These are phyloP conservation scores for Ophiocordyceps polyrhachis-furcata DNA, from an alignment of 2,329 filamentous ascomycete genomes.

Conservation along the genomic window DNA sequence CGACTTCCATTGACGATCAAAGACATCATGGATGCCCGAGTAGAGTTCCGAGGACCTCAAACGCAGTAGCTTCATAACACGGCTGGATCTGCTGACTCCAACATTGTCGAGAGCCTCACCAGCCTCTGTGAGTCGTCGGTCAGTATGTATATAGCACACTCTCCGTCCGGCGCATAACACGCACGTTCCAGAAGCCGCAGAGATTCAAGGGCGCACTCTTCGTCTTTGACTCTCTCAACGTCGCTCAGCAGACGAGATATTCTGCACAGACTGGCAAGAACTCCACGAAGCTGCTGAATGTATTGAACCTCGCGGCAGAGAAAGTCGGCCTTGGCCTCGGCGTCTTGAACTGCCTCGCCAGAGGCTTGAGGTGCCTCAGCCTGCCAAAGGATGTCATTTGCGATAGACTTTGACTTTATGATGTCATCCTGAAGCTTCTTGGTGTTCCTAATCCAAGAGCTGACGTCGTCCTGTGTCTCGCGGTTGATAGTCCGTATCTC, in stretches of 20 bases:
- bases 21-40: slow-evolving; percentile 42
- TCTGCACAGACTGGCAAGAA: slow-evolving; percentile 30
- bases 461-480: slow-evolving; percentile 60
- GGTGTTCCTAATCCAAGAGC: slow-evolving; percentile 71
- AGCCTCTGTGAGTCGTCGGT: slow-evolving; percentile 22
- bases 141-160: not conserved
- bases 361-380: slow-evolving; percentile 44
- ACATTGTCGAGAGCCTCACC: slow-evolving; percentile 40
- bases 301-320: slow-evolving; percentile 39
- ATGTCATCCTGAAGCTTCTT: slow-evolving; percentile 76
- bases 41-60: slow-evolving; percentile 47
- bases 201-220: slow-evolving; percentile 36
- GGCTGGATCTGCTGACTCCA: slow-evolving; percentile 39
- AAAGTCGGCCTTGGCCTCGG: slow-evolving; percentile 36
- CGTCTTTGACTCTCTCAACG: slow-evolving; percentile 37
- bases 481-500: slow-evolving; percentile 62
- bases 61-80: slow-evolving; percentile 46
- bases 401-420: slow-evolving; percentile 57
- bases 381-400: slow-evolving; percentile 62
- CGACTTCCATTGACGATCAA: slow-evolving; percentile 52
- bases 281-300: slow-evolving; percentile 33
- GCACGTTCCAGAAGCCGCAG: slow-evolving; percentile 36
- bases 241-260: slow-evolving; percentile 43
- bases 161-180: slow-evolving; percentile 4
- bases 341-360: slow-evolving; percentile 32